phyloP scores from a whole-genome alignment of 225 moss, liverwort and hornwort species.

The Marchantia polymorpha region DNA sequence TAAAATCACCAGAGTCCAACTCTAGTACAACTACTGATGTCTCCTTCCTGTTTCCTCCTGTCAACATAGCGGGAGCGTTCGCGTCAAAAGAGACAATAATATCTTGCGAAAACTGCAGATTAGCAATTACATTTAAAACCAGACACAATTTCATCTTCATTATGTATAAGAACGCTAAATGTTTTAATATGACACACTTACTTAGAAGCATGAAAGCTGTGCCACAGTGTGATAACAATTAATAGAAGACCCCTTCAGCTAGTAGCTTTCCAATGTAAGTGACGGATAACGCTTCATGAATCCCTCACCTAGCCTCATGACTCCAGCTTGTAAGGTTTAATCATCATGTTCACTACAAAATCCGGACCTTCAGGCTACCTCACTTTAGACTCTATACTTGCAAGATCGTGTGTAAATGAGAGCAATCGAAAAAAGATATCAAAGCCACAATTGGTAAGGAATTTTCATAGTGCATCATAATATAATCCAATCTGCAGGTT shows the following conservation, averaged over 20 bases:
- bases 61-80: not conserved
- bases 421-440: too few species aligned
- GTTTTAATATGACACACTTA: not conserved
- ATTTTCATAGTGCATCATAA: too few species aligned
- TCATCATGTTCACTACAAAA: too few species aligned
- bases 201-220: not conserved
- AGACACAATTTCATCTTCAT: not conserved
- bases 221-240: not conserved
- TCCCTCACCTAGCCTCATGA: too few species aligned
- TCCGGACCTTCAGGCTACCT: too few species aligned
- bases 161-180: not conserved
- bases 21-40: constrained; percentile 76
- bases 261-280: too few species aligned
- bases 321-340: too few species aligned
- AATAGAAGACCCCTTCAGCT: not conserved
- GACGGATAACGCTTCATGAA: too few species aligned
- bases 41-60: constrained; percentile 57
- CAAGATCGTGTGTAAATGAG: too few species aligned
- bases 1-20: constrained; percentile 77
- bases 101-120: not conserved
- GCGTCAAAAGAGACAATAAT: not conserved
- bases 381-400: too few species aligned
- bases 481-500: too few species aligned
- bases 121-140: not conserved
- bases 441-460: too few species aligned